These are phyloP conservation scores for Stentor coeruleus DNA, from an alignment of 73 alveolate species.

Conservation along the genomic window DNA sequence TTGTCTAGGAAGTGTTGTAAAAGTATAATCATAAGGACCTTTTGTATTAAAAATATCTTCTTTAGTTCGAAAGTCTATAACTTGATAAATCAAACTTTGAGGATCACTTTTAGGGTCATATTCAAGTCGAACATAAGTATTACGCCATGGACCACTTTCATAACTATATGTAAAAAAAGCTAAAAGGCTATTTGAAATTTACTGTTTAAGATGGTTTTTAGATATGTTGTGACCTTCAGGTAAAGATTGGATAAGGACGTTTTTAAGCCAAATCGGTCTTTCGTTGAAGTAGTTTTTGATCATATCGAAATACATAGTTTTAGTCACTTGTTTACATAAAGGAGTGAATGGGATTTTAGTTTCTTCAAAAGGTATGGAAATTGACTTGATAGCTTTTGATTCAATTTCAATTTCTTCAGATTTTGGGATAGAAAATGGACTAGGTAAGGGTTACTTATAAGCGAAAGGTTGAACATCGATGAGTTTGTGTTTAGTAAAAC, in stretches of 20 bases:
- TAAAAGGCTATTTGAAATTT: background rate
- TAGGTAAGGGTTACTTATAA: background rate
- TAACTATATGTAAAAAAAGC: slow-evolving; percentile 1
- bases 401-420: slow-evolving; percentile 6
- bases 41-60: background rate
- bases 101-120: background rate
- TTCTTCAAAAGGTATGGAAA: slow-evolving; percentile 18
- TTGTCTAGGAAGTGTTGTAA: slow-evolving; percentile 1
- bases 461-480: background rate
- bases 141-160: slow-evolving; percentile 28
- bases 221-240: background rate
- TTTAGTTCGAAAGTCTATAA: background rate
- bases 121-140: slow-evolving; percentile 6
- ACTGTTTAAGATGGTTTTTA: slow-evolving; percentile 21
- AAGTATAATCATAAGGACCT: slow-evolving; percentile 20
- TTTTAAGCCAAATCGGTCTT: slow-evolving; percentile 7
- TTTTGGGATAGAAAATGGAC: background rate
- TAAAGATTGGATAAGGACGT: background rate
- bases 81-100: slow-evolving; percentile 1
- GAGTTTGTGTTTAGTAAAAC: slow-evolving; percentile 3
- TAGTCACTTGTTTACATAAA: background rate
- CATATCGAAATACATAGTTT: background rate
- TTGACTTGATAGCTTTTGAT: slow-evolving; percentile 1
- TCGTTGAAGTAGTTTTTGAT: background rate
- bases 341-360: background rate